Percentiles rank a stretch among this genome's conserved stretches.
Evolutionary conservation across 2,329 filamentous ascomycete species (phyloP).

Genomic region (Emmonsiellopsis sp.): DNA sequence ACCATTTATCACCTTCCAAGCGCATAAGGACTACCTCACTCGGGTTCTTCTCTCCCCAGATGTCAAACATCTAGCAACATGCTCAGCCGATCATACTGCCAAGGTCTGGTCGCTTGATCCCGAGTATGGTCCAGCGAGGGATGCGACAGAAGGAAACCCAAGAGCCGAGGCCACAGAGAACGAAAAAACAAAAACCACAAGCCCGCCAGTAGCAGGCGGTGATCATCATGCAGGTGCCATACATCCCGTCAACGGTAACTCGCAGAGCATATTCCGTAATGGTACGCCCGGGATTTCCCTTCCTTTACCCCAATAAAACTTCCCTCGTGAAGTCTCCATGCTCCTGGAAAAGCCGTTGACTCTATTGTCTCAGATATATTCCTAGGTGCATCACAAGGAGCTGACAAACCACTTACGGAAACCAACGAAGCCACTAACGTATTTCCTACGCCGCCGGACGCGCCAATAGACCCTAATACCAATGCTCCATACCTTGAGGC

Average conservation of each 20-base stretch:
- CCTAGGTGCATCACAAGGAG: background rate
- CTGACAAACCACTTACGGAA: background rate
- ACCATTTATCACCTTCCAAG: conserved; percentile 79
- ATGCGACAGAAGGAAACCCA: conserved; percentile 14
- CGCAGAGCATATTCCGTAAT: background rate
- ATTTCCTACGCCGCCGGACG: conserved; percentile 28
- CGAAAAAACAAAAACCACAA: background rate
- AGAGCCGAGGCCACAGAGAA: background rate
- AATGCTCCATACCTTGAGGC: conserved; percentile 68
- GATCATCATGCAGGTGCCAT: background rate
- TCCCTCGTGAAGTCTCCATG: background rate
- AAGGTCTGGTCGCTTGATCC: conserved; percentile 93
- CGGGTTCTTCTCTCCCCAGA: conserved; percentile 85
- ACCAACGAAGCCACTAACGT: conserved; percentile 6
- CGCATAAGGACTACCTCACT: conserved; percentile 87
- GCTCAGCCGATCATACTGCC: conserved; percentile 85
- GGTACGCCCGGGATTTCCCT: background rate
- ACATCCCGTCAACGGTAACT: background rate
- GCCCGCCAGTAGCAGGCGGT: background rate
- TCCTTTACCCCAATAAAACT: background rate
- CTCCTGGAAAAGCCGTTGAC: background rate
- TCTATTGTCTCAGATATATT: background rate
- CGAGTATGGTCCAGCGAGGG: conserved; percentile 38
- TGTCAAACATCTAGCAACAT: conserved; percentile 88
- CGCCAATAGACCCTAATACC: conserved; percentile 32